Conservation (phyloP, 495 filamentous ascomycete genomes). For the Parmelia sp. region DNA sequence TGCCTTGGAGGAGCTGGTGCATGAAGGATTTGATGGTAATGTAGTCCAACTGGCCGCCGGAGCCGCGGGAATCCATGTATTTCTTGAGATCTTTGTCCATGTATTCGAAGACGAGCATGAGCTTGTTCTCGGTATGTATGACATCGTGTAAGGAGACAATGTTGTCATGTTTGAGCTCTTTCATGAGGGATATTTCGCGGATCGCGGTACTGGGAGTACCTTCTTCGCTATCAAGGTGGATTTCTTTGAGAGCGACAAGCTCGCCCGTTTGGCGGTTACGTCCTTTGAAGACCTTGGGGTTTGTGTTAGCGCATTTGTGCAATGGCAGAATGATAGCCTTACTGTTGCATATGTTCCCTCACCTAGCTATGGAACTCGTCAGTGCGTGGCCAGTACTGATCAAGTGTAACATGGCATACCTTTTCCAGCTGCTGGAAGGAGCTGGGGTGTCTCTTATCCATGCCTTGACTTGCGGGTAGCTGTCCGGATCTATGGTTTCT, state of each 20-base stretch:
- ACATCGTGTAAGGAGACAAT: conserved; percentile 98
- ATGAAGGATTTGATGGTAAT: conserved; percentile 94
- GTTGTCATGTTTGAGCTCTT: conserved; percentile 96
- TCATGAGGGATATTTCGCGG: conserved; percentile 97
- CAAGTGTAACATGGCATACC: conserved; percentile 31
- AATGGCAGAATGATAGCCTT: conserved; percentile 33
- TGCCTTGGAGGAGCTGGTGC: conserved; percentile 88
- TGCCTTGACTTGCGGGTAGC: conserved; percentile 31
- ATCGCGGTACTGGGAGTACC: conserved; percentile 98
- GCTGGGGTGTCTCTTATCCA: conserved; percentile 86
- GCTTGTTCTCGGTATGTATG: conserved; percentile 98
- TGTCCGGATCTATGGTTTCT: background rate
- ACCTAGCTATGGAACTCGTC: conserved; percentile 55
- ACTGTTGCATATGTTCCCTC: conserved; percentile 99
- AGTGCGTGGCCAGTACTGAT: conserved; percentile 15
- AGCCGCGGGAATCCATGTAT: conserved; percentile 90
- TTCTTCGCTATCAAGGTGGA: conserved; percentile 97
- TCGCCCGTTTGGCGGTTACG: conserved; percentile 94
- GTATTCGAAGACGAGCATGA: conserved; percentile 98
- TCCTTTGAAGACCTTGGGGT: conserved; percentile 85
- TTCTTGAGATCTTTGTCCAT: conserved; percentile 99
- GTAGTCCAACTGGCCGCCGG: conserved; percentile 76
- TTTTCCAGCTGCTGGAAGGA: conserved; percentile 99
- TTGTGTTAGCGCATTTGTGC: background rate
- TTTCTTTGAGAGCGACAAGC: conserved; percentile 96